Evolutionary conservation across 768 basidiomycete genomes (phyloP).

Genomic region (Cubamyces lactineus): DNA sequence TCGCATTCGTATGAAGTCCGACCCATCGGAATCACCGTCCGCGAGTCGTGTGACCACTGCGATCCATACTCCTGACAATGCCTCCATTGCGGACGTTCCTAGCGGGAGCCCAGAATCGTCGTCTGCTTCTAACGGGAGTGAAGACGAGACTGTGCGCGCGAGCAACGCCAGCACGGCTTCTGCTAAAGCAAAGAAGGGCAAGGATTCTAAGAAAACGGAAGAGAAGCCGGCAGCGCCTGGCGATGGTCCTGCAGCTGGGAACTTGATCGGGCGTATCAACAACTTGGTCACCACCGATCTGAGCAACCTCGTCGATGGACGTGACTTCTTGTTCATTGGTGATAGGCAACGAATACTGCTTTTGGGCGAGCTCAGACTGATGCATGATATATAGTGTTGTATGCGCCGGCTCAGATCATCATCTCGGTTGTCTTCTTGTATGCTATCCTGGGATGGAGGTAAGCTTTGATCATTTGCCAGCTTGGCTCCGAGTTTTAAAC

Average conservation of each 20-base stretch:
- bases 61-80: conserved; percentile 32
- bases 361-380: not conserved
- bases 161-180: conserved; percentile 18
- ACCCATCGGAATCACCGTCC: conserved; percentile 18
- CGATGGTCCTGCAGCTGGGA: conserved; percentile 30
- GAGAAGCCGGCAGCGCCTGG: not conserved
- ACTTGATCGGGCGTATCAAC: conserved; percentile 77
- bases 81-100: conserved; percentile 25
- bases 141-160: conserved; percentile 24
- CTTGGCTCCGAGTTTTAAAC: not conserved
- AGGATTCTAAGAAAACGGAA: conserved; percentile 14
- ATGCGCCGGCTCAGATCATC: conserved; percentile 44
- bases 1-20: conserved; percentile 53
- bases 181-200: conserved; percentile 8
- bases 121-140: conserved; percentile 9
- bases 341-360: not conserved
- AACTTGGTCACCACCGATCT: conserved; percentile 75
- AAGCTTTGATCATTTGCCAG: conserved; percentile 6
- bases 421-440: conserved; percentile 49
- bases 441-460: conserved; percentile 52
- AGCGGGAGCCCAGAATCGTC: not conserved
- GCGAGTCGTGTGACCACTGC: conserved; percentile 31
- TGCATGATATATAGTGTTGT: conserved; percentile 28
- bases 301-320: conserved; percentile 33
- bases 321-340: conserved; percentile 31